Evolutionary conservation across 192 early-diverging fungal species (phyloP).

Genomic region (Entomortierella parvispora): DNA sequence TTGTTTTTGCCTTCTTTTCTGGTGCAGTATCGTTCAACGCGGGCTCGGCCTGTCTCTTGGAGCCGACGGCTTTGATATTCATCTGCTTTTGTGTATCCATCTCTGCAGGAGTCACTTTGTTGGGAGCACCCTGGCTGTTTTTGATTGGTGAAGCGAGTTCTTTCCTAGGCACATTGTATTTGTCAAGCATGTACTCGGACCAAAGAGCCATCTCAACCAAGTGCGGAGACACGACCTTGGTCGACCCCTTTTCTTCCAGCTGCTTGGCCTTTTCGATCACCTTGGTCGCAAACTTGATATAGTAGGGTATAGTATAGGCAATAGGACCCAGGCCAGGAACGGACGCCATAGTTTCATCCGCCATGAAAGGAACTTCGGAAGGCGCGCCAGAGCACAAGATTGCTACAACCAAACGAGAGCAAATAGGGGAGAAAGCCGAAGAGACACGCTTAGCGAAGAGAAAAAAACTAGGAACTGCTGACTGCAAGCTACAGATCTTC

Average conservation of each 20-base stretch:
- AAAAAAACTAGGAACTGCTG: not conserved
- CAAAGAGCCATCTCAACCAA: constrained; percentile 41
- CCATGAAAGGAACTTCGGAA: constrained; percentile 43
- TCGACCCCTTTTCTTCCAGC: constrained; percentile 11
- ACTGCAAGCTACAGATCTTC: too few relatives aligned
- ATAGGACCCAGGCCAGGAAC: constrained; percentile 46
- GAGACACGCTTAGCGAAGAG: too few relatives aligned
- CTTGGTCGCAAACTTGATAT: constrained; percentile 44
- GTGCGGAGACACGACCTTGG: constrained; percentile 23
- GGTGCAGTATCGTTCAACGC: not conserved
- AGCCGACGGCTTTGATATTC: too few relatives aligned
- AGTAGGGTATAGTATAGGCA: constrained; percentile 38
- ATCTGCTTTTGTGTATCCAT: too few relatives aligned
- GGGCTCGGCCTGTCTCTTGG: not conserved
- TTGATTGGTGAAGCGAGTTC: not conserved
- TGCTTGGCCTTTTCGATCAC: constrained; percentile 32
- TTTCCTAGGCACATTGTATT: constrained; percentile 16
- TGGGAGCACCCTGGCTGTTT: too few relatives aligned
- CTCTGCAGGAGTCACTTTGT: too few relatives aligned
- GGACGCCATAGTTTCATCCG: constrained; percentile 50
- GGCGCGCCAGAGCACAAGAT: constrained; percentile 43
- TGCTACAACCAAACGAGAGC: constrained; percentile 5
- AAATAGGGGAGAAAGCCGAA: not conserved
- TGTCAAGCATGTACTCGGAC: constrained; percentile 38
- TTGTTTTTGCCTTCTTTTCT: not conserved